Base-by-base conservation (phyloP, 1,284 basidiomycete genomes). In the Mycena sp. region DNA sequence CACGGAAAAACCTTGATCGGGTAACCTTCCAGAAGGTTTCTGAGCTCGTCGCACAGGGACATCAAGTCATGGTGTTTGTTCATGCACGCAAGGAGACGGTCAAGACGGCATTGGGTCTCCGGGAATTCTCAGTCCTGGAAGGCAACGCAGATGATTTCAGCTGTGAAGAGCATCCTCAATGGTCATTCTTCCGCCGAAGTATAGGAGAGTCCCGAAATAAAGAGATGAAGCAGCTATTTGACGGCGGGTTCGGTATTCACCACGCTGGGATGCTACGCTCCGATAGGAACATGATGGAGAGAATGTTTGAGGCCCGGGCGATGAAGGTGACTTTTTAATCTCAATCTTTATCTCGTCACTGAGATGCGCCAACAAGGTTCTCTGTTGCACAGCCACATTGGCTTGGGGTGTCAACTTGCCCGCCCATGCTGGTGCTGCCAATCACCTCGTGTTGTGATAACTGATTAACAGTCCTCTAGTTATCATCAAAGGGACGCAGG, bases 341-440 rank as follows among this genome's bases (percentile, higher is more conserved):
- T 23, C n/a, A 4, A 37, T 7, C 12, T 1, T 58, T 29, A 30
- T 63, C 7, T 38, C 45, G 28, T 35, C 44, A 25, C 52, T 50
- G 17, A 58, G 17, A n/a, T 35, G 32, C 11, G 41, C 25, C 25
- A 64, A 40, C n/a, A 48, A 98, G 93, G 95, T 99, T 50, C 83
- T 99, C 11, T 99, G 95, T 78, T 99, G 98, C 81, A 99, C 98
- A 3, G 95, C 98, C 2, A 99, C 98, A 0, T 84, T 99, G 32
- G 98, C 98, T 1, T 99, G 98, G 98, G 98, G 98, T 82, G 98
- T 99, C 72, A 99, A 99, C 77, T 81, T 99, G 71, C 98, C 98
- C 40, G 98, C 98, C 5, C 98, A 99, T 78, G 98, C 98, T 60
- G 95, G 92, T 92, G 67, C 65, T 80, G 72, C 19, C 57, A 51